phyloP scores from a whole-genome alignment of 2,329 filamentous ascomycete genomes.

The Corynespora cassiicola region DNA sequence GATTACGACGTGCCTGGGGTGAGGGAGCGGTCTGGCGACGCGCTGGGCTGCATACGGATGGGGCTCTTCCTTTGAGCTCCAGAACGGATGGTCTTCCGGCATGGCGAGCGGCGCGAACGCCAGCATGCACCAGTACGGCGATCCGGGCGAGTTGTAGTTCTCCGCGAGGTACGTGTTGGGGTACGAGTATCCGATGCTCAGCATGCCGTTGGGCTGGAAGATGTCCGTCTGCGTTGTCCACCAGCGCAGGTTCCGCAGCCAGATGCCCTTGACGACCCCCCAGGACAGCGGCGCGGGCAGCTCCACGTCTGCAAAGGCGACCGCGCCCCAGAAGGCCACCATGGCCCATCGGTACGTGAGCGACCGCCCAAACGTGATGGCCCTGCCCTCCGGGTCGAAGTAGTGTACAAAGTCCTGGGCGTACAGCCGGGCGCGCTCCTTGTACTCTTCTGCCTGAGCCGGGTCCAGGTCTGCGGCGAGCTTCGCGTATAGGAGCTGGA shows the following conservation, averaged over 20 bases:
- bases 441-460: constrained; percentile 71
- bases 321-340: constrained; percentile 81
- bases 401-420: constrained; percentile 78
- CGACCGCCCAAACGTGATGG: constrained; percentile 79
- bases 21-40: constrained; percentile 65
- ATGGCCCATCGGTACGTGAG: constrained; percentile 85
- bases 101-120: constrained; percentile 77
- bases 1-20: constrained; percentile 76
- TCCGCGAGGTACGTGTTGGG: constrained; percentile 83
- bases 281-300: constrained; percentile 75
- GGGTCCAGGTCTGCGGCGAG: constrained; percentile 71
- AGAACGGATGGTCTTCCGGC: constrained; percentile 74
- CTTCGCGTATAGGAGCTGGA: constrained; percentile 79
- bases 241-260: constrained; percentile 77
- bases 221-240: constrained; percentile 79
- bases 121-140: constrained; percentile 79
- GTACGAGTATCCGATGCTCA: constrained; percentile 79
- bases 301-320: constrained; percentile 78
- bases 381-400: constrained; percentile 73
- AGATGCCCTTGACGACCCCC: constrained; percentile 79
- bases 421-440: constrained; percentile 68
- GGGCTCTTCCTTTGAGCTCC: constrained; percentile 71
- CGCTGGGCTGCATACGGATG: constrained; percentile 64
- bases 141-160: constrained; percentile 81
- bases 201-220: constrained; percentile 75